Percentiles rank a stretch among this genome's conserved stretches.
phyloP scores from a whole-genome alignment of 177 flowering plant species.

The Vitis hybrid region DNA sequence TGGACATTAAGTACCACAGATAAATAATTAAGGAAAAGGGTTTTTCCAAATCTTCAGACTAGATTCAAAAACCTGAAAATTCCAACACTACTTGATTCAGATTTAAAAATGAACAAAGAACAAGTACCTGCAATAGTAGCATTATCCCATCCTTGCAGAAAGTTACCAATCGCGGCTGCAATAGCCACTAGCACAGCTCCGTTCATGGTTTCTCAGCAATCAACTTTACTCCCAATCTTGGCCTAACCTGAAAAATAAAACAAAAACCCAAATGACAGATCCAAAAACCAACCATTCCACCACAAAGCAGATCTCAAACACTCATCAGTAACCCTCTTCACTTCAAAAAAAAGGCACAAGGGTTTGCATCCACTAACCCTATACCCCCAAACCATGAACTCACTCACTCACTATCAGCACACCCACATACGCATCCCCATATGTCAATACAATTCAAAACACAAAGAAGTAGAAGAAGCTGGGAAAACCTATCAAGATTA shows the following conservation, averaged over 20 bases:
- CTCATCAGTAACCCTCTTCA: not conserved
- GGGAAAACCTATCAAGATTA: not conserved
- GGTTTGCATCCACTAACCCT: not conserved
- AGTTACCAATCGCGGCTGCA: slow-evolving; percentile 55
- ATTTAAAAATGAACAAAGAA: not conserved
- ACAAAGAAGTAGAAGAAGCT: not conserved
- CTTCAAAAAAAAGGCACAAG: not conserved
- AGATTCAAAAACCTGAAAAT: too few species aligned
- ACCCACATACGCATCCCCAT: not conserved
- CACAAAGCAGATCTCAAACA: slow-evolving; percentile 1
- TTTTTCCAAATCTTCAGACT: not conserved
- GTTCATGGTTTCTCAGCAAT: slow-evolving; percentile 24
- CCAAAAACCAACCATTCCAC: not conserved
- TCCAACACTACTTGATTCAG: not conserved
- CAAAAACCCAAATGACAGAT: slow-evolving; percentile 8
- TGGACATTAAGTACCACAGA: too few species aligned
- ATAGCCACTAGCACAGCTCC: slow-evolving; percentile 53
- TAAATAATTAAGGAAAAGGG: too few species aligned
- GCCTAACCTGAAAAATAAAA: slow-evolving; percentile 7
- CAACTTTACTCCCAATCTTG: slow-evolving; percentile 2
- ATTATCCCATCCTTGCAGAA: slow-evolving; percentile 69
- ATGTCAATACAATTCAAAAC: not conserved
- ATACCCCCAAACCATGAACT: not conserved
- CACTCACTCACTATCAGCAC: not conserved
- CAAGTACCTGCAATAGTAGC: slow-evolving; percentile 55